phyloP scores from a whole-genome alignment of 345 rosid genomes.

The Populus tremula region DNA sequence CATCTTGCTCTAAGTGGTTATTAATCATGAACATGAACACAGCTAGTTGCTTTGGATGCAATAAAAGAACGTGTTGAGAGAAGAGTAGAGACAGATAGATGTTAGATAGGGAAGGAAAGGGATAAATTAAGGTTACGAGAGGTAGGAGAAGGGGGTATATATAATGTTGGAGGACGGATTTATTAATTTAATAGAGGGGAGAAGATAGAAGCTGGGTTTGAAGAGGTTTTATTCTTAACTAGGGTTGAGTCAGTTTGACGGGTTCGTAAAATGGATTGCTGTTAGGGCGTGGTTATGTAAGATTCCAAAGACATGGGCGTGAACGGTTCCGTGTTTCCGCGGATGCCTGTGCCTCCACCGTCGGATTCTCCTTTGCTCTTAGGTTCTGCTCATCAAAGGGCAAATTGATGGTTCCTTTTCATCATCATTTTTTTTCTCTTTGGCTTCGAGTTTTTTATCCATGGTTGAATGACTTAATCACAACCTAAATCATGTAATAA shows the following conservation, averaged over 20 bases:
- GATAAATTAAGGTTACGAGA: neutral
- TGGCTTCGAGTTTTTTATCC: no score
- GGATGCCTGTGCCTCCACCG: constrained; percentile 65
- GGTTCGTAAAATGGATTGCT: neutral
- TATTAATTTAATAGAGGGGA: neutral
- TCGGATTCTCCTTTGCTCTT: constrained; percentile 33
- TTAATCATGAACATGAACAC: constrained; percentile 3
- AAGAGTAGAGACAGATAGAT: neutral
- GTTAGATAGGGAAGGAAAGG: neutral
- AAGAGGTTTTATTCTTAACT: constrained; percentile 22
- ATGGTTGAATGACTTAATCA: no score
- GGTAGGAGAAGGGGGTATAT: neutral
- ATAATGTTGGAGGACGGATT: neutral
- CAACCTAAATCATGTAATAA: no score
- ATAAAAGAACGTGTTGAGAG: constrained; percentile 17
- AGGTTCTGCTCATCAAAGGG: neutral
- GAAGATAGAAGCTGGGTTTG: neutral
- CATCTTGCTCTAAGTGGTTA: constrained; percentile 32
- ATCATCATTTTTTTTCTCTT: neutral
- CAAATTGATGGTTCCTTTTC: constrained; percentile 11
- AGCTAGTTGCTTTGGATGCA: constrained; percentile 23
- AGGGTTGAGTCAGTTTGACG: constrained; percentile 29
- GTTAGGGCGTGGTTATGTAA: constrained; percentile 3
- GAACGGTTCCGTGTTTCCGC: constrained; percentile 99
- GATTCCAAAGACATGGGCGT: constrained; percentile 84